Base-by-base conservation (phyloP, 257 asterid genomes). In the Solanum tarijense region DNA sequence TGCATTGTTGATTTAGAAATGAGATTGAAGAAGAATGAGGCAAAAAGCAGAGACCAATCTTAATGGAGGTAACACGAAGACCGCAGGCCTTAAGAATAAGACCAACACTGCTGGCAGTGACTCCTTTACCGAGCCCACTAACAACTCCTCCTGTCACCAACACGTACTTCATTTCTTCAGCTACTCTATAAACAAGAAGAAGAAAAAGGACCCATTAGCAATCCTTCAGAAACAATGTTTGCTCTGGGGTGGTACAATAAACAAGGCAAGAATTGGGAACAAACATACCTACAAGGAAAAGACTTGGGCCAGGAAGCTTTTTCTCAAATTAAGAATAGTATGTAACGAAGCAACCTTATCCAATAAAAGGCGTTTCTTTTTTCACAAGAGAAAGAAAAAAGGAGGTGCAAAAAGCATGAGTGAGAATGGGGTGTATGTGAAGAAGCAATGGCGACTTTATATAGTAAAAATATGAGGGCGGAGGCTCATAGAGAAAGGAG, bases 101-200 rank as follows among this genome's bases (percentile, higher is more conserved):
- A 32, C 98, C 96, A 85, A 94, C 90, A 82, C 96, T 94, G 91
- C 96, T 94, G 60, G 98, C 98, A 34, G 98, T 94, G 81, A 94
- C 98, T 83, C 98, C 98, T 90, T 94, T 94, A 16, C 98, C 98
- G 29, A 94, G 94, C 39, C 98, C 98, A 84, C 98, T 94, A 6
- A 94, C 96, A 62, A 94, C 96, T 83, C 98, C 98, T 68, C 98
- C 98, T 7, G 96, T 93, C 48, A 94, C 98, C 91, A 94, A 89
- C 65, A 94, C 95, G 88, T 93, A 94, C 92, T 94, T 94, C 98
- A 94, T 94, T 89, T 88, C 84, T 36, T 84, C 39, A 76, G n/a
- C 12, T 75, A 75, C 25, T 71, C 36, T 71, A 32, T 16, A 71
- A 9, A 76, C 12, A 76, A 39, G 7, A 76, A 39, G 9, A 14